phyloP scores from a whole-genome alignment of 306 rosid species.

The Quercus berberidifolia region DNA sequence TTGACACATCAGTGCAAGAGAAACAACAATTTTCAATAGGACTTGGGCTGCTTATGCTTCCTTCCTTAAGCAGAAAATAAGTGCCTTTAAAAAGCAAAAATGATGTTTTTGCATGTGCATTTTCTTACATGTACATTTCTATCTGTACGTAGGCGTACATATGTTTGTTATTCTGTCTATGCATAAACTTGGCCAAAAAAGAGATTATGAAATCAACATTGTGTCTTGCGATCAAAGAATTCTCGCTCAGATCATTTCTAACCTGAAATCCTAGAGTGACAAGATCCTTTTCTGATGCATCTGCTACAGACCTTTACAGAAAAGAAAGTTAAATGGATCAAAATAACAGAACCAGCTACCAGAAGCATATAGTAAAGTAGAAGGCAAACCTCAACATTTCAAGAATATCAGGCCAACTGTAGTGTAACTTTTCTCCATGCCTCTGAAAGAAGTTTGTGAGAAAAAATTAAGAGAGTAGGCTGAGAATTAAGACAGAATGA shows the following conservation, averaged over 20 bases:
- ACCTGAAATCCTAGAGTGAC: conserved; percentile 97
- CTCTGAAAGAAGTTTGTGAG: conserved; percentile 49
- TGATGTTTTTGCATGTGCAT: neutral
- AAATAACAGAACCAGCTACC: conserved; percentile 14
- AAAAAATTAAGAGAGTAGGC: conserved; percentile 21
- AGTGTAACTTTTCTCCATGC: conserved; percentile 82
- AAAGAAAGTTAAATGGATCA: conserved; percentile 28
- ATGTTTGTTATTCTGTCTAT: neutral
- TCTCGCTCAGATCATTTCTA: conserved; percentile 22
- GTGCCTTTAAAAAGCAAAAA: neutral
- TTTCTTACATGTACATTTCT: neutral
- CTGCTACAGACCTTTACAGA: conserved; percentile 80
- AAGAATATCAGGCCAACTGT: conserved; percentile 89
- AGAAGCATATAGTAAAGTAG: conserved; percentile 8
- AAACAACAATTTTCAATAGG: neutral
- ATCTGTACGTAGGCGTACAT: neutral
- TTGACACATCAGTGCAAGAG: conserved; percentile 8
- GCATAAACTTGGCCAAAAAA: neutral
- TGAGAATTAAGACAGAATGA: conserved; percentile 20
- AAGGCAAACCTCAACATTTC: conserved; percentile 85
- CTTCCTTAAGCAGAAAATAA: neutral
- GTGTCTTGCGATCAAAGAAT: neutral
- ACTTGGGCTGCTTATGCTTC: neutral
- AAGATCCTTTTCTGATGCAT: conserved; percentile 86
- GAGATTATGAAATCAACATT: neutral